Conservation (phyloP, 1,284 basidiomycete species). For the Grifola frondosa region DNA sequence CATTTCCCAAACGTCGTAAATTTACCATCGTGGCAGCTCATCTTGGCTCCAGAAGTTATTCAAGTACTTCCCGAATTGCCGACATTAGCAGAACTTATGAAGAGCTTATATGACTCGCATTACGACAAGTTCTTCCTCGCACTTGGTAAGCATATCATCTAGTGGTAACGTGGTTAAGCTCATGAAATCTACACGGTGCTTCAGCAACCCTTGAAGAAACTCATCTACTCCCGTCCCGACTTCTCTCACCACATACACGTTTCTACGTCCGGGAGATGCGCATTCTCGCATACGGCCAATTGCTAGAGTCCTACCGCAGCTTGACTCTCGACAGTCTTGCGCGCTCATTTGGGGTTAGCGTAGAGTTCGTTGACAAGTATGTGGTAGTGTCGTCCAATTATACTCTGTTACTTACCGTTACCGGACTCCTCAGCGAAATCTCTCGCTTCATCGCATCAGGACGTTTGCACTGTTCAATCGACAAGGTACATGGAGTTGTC, state of each 20-base stretch:
- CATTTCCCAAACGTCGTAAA: neutral
- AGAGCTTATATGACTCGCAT: conserved; percentile 87
- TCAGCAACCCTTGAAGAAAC: conserved; percentile 86
- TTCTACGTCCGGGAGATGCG: conserved; percentile 97
- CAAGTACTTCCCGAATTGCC: conserved; percentile 73
- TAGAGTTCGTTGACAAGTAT: conserved; percentile 85
- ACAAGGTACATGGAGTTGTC: conserved; percentile 92
- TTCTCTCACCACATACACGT: conserved; percentile 84
- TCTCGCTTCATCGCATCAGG: conserved; percentile 91
- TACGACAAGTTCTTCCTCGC: conserved; percentile 94
- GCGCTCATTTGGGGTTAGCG: conserved; percentile 87
- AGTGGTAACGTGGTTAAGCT: too few relatives aligned
- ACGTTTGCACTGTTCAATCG: conserved; percentile 89
- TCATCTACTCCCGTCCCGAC: conserved; percentile 82
- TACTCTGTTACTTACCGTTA: neutral
- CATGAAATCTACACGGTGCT: too few relatives aligned
- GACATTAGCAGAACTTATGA: conserved; percentile 66
- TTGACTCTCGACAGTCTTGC: conserved; percentile 88
- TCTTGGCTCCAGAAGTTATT: conserved; percentile 68
- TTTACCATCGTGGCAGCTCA: conserved; percentile 43
- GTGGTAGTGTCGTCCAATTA: conserved; percentile 27
- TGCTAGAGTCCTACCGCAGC: conserved; percentile 89
- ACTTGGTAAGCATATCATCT: conserved; percentile 71
- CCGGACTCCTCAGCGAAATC: conserved; percentile 62
- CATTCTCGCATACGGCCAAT: conserved; percentile 90